Conservation (phyloP, 257 asterid genomes). For the Solanum bulbocastanum region DNA sequence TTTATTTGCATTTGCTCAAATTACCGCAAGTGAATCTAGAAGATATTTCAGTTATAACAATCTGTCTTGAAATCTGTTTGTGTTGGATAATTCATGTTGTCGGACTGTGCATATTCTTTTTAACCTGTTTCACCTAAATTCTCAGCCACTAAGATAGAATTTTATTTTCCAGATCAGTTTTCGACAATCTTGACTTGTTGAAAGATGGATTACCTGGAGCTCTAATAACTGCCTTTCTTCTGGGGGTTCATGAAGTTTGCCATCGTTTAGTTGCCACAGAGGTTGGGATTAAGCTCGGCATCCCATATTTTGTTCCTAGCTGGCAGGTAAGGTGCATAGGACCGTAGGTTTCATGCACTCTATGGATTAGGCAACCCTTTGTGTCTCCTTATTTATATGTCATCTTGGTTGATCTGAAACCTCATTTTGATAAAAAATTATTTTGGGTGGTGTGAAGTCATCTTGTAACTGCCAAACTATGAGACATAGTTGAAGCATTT, state of each 20-base stretch:
- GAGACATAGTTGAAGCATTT: background rate
- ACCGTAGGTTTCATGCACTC: constrained; percentile 1
- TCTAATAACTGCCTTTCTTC: constrained; percentile 69
- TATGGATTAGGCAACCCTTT: background rate
- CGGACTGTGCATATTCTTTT: background rate
- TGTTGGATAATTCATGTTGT: background rate
- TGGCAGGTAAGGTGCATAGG: constrained; percentile 63
- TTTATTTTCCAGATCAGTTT: constrained; percentile 50
- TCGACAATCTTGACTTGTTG: constrained; percentile 63
- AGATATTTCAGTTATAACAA: background rate
- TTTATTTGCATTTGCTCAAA: background rate
- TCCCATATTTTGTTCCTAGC: constrained; percentile 94
- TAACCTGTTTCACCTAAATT: background rate
- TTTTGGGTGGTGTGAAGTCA: background rate
- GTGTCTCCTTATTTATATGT: background rate
- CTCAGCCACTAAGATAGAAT: background rate
- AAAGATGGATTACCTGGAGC: constrained; percentile 89
- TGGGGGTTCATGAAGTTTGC: constrained; percentile 74
- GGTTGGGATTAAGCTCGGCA: constrained; percentile 68
- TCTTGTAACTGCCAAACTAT: background rate
- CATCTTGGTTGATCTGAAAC: background rate
- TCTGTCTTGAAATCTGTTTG: background rate
- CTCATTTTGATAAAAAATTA: background rate
- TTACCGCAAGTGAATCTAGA: background rate
- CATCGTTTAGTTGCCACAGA: constrained; percentile 67